Evolutionary conservation across 2,329 filamentous ascomycete species (phyloP).

Genomic region (Botrytis porri): DNA sequence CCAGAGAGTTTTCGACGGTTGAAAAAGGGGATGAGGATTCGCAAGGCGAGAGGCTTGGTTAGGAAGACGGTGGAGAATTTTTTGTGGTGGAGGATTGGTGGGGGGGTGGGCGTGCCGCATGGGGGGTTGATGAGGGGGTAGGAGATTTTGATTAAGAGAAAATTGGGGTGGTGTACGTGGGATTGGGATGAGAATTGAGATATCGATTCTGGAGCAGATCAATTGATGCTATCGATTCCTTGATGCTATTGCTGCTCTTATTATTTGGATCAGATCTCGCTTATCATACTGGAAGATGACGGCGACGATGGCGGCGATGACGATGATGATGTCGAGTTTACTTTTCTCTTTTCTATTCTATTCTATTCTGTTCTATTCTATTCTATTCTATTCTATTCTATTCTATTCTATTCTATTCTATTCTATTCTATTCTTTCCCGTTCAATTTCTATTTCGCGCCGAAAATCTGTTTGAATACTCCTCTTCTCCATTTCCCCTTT

Average conservation of each 20-base stretch:
- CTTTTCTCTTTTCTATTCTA: not conserved
- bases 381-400: not conserved
- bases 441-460: no score
- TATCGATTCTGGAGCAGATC: not conserved
- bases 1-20: not conserved
- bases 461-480: no score
- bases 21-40: not conserved
- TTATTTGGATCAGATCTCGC: not conserved
- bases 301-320: no score
- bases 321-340: not conserved
- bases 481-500: no score
- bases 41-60: not conserved
- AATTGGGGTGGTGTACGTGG: not conserved
- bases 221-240: not conserved
- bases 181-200: no score
- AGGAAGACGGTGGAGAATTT: conserved; percentile 15
- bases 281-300: not conserved
- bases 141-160: not conserved
- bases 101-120: not conserved
- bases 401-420: no score
- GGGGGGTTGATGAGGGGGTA: not conserved
- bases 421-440: not conserved
- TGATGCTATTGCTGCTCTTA: not conserved
- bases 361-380: not conserved
- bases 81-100: conserved; percentile 6